Percentiles rank a stretch among this genome's conserved stretches.
Evolutionary conservation across 2,329 filamentous ascomycete species (phyloP).

Genomic region (Neofusicoccum kwambonambiense): DNA sequence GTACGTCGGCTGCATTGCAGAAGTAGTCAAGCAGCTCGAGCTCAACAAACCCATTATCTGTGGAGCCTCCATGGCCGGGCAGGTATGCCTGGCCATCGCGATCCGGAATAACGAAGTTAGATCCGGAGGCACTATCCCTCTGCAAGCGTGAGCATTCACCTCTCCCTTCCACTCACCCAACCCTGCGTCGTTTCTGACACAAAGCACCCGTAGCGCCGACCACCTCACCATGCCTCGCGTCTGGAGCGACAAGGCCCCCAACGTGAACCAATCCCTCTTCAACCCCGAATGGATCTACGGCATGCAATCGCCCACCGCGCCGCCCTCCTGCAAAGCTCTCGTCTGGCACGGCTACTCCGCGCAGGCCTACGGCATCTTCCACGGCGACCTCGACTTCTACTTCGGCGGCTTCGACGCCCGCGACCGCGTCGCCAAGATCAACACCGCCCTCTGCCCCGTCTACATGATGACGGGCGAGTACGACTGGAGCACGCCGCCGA

Average conservation of each 20-base stretch:
- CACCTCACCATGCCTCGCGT: slow-evolving; percentile 45
- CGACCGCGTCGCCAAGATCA: slow-evolving; percentile 43
- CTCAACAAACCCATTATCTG: slow-evolving; percentile 50
- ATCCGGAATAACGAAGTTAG: slow-evolving; percentile 48
- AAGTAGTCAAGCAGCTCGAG: slow-evolving; percentile 21
- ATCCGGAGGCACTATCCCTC: slow-evolving; percentile 46
- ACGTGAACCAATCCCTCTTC: slow-evolving; percentile 49
- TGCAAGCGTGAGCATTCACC: slow-evolving; percentile 39
- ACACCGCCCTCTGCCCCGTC: slow-evolving; percentile 50
- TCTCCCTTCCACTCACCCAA: neutral
- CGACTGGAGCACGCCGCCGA: slow-evolving; percentile 49
- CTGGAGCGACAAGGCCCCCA: slow-evolving; percentile 47
- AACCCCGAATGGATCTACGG: slow-evolving; percentile 52
- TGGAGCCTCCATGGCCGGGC: slow-evolving; percentile 52
- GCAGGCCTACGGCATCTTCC: slow-evolving; percentile 54
- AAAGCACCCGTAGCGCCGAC: slow-evolving; percentile 30
- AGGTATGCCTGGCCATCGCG: slow-evolving; percentile 50
- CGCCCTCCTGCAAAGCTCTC: slow-evolving; percentile 46
- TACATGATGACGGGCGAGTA: slow-evolving; percentile 54
- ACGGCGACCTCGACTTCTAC: slow-evolving; percentile 53
- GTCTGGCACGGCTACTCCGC: slow-evolving; percentile 52
- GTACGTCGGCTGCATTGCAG: slow-evolving; percentile 31
- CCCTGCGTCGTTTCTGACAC: neutral
- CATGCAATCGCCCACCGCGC: slow-evolving; percentile 49
- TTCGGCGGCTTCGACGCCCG: slow-evolving; percentile 52